Evolutionary conservation across 106 monocot genomes (phyloP), one percentile per base, ranked within the genome.

Genomic region (Platanthera zijinensis): DNA sequence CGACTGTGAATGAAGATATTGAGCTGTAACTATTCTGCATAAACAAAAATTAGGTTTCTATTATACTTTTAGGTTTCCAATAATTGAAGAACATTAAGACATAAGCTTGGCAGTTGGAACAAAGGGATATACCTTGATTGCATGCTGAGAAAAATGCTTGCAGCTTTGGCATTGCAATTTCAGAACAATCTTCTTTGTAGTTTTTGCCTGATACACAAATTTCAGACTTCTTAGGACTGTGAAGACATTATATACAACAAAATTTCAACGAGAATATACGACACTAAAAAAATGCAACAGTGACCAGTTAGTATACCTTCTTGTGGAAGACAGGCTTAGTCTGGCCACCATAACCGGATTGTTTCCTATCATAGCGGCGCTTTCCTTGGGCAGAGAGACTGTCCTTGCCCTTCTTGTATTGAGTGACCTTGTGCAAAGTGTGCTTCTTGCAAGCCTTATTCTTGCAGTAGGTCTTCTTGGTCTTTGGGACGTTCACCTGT

Each of bases 241-340:
- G 32, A 67, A 30, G 39, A 67, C 22, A 9, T 28, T 28, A 67
- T 30, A n/a, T 61, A 21, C 7, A 18, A 18, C 18, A 18, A 14
- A 61, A n/a, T 67, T 67, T 19, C 39, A 12, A 30, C 39, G 5
- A 67, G 21, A 32, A 39, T 39, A 39, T 39, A 39, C 39, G 2
- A 39, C 11, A 64, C 39, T 2, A 64, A 45, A 67, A n/a, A 45
- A 67, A 10, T 67, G 25, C 11, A 67, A 12, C 53, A 53, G 14
- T 61, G 61, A 6, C 6, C 25, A 56, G 3, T 7, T 25, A 21
- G 39, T 32, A 8, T 77, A 87, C 90, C 87, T 90, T 90, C 83
- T 90, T 90, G 82, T 90, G 90, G 83, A 90, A 90, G 57, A 90
- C 90, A 22, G 90, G 90, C 80, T 90, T 90, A n/a, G 90, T 90